Base-by-base conservation (phyloP, 345 rosid genomes). In the Clausena lansium region DNA sequence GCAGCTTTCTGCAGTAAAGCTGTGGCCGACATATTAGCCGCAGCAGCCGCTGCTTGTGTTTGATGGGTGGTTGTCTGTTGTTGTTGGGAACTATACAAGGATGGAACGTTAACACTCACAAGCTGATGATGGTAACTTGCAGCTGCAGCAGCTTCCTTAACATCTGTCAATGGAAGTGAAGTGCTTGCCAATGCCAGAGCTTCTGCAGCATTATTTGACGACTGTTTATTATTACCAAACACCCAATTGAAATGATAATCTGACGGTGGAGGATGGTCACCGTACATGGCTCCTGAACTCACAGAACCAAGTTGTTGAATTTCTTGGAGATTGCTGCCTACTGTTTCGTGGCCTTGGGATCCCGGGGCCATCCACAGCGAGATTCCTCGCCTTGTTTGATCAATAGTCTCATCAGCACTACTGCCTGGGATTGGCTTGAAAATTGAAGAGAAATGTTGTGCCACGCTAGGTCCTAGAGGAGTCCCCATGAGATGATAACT, bases 1-100 rank as follows among this genome's bases (percentile, higher is more conserved):
- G 99, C 95, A 39, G 99, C 98, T 84, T 94, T 96, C 79, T 94
- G 98, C 71, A 96, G 85, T 70, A 96, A 87, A 68, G 98, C 99
- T 15, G 99, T 96, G 60, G 99, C 99, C 2, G 98, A 94, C 95
- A 92, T 94, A 32, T 82, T 90, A 20, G 83, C 86, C 32, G 89
- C 78, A 22, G 87, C 38, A 8, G 84, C 59, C 35, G 85, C 62
- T 28, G 68, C 79, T 39, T 84, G 87, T 27, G 83, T 67, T 5
- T 83, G 85, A 38, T 11, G 50, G 50, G 50, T 45, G 50, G 50
- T 45, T 45, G 50, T 45, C 50, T 45, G 50, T 45, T 45, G 47
- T 41, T 85, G 89, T 17, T 85, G 91, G 38, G 83, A 84, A 86
- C 95, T 91, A 55, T 82, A 94, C 58, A 91, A 80, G 52, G 94